Evolutionary conservation across 2,329 filamentous ascomycete genomes (phyloP).

Genomic region (Penicillium polonicum): DNA sequence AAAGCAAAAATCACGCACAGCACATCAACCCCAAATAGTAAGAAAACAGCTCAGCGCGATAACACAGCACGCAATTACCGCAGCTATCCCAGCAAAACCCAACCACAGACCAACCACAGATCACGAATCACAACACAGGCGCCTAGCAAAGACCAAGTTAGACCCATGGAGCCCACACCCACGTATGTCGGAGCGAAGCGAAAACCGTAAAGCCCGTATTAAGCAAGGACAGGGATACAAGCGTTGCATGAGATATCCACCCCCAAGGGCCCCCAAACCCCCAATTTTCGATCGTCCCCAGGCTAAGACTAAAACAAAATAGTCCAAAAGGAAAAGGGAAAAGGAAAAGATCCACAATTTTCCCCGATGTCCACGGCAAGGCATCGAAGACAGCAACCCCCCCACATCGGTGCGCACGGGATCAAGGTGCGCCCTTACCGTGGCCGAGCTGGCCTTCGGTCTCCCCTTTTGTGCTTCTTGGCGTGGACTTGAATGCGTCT

Average conservation of each 20-base stretch:
- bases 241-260: background rate
- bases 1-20: background rate
- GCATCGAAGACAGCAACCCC: background rate
- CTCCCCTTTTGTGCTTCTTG: background rate
- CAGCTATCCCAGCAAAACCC: background rate
- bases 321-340: too few species aligned
- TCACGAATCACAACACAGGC: background rate
- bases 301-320: background rate
- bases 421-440: background rate
- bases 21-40: background rate
- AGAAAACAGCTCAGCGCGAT: background rate
- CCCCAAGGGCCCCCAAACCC: background rate
- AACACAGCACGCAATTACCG: background rate
- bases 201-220: background rate
- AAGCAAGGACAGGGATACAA: background rate
- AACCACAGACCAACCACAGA: too few species aligned
- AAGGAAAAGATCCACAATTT: background rate
- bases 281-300: background rate
- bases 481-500: background rate
- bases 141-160: background rate
- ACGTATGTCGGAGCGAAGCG: background rate
- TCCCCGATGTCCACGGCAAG: background rate
- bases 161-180: background rate
- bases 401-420: slow-evolving; percentile 10
- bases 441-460: background rate